Conservation (phyloP, 805 yeast genomes). For the Candida insectorum region DNA sequence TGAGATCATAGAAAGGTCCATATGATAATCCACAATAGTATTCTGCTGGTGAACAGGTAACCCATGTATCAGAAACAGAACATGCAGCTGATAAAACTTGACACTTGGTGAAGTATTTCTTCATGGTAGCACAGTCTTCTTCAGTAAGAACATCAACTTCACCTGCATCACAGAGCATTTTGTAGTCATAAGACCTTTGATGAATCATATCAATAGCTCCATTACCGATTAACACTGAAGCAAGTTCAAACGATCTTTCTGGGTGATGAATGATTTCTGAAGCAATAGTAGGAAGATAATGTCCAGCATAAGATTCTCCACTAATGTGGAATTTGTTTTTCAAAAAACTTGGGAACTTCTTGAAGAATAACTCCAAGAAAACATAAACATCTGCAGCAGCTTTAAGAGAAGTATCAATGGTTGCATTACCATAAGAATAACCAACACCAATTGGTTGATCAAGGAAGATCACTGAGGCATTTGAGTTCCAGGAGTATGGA, state of each 20-base stretch:
- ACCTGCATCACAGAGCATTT: conserved; percentile 78
- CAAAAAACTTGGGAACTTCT: conserved; percentile 22
- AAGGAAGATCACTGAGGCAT: conserved; percentile 35
- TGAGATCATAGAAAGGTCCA: conserved; percentile 1
- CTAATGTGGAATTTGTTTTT: conserved; percentile 27
- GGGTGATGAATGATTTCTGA: conserved; percentile 35
- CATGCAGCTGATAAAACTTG: conserved; percentile 1
- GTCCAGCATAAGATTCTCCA: conserved; percentile 44
- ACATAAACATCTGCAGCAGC: conserved; percentile 26
- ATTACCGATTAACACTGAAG: conserved; percentile 86
- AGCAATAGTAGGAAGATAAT: conserved; percentile 41
- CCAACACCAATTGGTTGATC: conserved; percentile 29
- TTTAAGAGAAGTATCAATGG: conserved; percentile 20
- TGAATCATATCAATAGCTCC: conserved; percentile 80
- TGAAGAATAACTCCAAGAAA: conserved; percentile 28
- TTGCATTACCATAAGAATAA: conserved; percentile 17
- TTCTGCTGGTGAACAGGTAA: conserved; percentile 6
- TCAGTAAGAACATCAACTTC: conserved; percentile 22
- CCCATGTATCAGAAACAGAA: background rate
- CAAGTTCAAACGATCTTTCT: conserved; percentile 45
- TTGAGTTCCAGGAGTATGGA: conserved; percentile 28
- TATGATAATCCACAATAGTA: conserved; percentile 9
- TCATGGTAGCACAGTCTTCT: conserved; percentile 26
- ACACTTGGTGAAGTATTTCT: conserved; percentile 9
- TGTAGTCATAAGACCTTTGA: conserved; percentile 71